Evolutionary conservation across 2,329 filamentous ascomycete species (phyloP).

Genomic region (Thielaviopsis populi): DNA sequence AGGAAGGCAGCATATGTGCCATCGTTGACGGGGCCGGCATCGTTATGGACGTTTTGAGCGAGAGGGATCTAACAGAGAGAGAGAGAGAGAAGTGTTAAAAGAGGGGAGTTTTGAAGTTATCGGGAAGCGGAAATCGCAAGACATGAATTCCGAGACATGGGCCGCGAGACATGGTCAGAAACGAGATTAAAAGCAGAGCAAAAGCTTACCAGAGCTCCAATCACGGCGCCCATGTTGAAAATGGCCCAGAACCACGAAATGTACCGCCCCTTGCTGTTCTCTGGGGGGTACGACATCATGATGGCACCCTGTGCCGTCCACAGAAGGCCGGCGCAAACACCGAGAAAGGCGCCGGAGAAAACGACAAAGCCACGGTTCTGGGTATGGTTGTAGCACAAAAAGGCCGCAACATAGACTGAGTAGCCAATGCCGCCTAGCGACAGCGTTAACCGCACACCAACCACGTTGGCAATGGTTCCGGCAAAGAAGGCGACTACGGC

Average conservation of each 20-base stretch:
- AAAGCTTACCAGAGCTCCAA: constrained; percentile 48
- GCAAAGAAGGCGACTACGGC: constrained; percentile 54
- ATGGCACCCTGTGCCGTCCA: constrained; percentile 76
- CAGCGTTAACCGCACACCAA: constrained; percentile 54
- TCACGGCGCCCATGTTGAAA: constrained; percentile 82
- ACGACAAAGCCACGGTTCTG: constrained; percentile 54
- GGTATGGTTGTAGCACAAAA: constrained; percentile 56
- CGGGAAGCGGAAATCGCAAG: neutral
- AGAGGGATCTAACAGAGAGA: constrained; percentile 42
- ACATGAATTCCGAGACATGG: no score
- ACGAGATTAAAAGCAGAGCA: neutral
- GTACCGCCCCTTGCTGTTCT: constrained; percentile 70
- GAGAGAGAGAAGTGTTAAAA: no score
- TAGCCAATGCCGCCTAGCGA: constrained; percentile 64
- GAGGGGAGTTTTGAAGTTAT: neutral
- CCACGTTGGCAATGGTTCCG: constrained; percentile 61
- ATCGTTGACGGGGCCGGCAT: constrained; percentile 41
- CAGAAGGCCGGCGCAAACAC: constrained; percentile 62
- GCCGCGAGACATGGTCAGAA: neutral
- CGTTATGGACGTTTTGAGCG: constrained; percentile 52
- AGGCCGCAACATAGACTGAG: constrained; percentile 55
- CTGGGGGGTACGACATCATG: constrained; percentile 79
- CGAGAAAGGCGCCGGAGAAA: constrained; percentile 62
- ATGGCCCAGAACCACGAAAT: constrained; percentile 92
- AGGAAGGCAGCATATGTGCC: constrained; percentile 84